A percentile compares a stretch with the other conserved stretches of the same genome.
Conservation (phyloP, 371 early-diverging fungal genomes). For the Gilbertella persicaria region DNA sequence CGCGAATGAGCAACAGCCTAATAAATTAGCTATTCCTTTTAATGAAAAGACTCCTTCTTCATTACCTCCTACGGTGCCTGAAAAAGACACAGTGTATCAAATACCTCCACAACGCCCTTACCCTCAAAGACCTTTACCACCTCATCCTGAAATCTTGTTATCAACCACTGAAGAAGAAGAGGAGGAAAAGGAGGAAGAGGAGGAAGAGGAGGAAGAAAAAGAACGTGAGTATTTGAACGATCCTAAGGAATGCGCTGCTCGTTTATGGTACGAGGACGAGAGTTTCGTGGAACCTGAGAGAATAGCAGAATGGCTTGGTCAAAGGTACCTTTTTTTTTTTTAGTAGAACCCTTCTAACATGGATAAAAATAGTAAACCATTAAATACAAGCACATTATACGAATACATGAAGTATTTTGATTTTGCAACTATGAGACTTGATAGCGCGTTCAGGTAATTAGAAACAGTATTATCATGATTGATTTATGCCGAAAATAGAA, state of each 20-base stretch:
- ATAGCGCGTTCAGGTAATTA: constrained; percentile 73
- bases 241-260: constrained; percentile 34
- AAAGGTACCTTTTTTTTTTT: constrained; percentile 25
- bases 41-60: neutral
- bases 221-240: constrained; percentile 1
- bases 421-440: constrained; percentile 70
- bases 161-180: neutral
- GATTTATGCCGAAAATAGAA: constrained; percentile 23
- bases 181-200: neutral
- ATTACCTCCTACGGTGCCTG: neutral
- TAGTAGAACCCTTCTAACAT: neutral
- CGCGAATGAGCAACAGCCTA: neutral
- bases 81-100: neutral
- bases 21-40: neutral
- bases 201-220: neutral
- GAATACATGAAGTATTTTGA: constrained; percentile 79
- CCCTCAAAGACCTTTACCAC: constrained; percentile 10
- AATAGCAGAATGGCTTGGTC: constrained; percentile 56
- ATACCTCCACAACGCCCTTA: neutral
- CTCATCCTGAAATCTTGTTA: constrained; percentile 11
- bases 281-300: constrained; percentile 37
- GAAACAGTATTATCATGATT: neutral
- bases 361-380: constrained; percentile 38
- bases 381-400: constrained; percentile 58
- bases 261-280: constrained; percentile 45